Evolutionary conservation across 176 grass and related monocot genomes (phyloP), one percentile per base, ranked within the genome.

Genomic region (Phragmites australis): DNA sequence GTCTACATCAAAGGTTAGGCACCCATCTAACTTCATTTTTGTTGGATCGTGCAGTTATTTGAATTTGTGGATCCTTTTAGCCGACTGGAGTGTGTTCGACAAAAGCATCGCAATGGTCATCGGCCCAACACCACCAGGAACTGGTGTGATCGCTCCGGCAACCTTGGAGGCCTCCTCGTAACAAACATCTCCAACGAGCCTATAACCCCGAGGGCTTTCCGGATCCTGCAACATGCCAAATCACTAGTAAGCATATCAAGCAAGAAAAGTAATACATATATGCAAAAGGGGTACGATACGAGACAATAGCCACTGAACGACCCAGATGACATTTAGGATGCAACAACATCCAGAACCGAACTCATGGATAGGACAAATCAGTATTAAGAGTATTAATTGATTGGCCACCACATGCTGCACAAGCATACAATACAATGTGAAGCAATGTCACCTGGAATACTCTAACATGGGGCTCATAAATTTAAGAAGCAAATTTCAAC

Each of bases 101-200:
- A 98, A 71, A 82, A 98, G 81, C 92, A 98, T 94, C 10, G 96
- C 96, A 71, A 94, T 98, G 5, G 90, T 93, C 96, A 98, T 94
- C 6, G 92, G 96, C 43, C 90, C 92, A 51, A 98, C 95, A n/a
- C 92, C 92, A 8, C 95, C 88, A 0, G 92, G 92, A 48, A 98
- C 96, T 19, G 90, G 96, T 3, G 96, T 99, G 60, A 99, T 95
- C 1, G 85, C 82, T 47, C 92, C 91, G 18, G 92, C 92, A 29
- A 93, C 75, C 86, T 89, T 84, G 41, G 81, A 93, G 67, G 77
- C 92, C 49, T 99, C 92, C 74, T 91, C 84, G 1, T 87, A 99
- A 34, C 90, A 95, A 10, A 99, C 88, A 74, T 99, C 92, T 74
- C 96, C 90, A 0, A 90, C 88, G 2, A 99, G 81, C 68, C 82